Conservation (phyloP, 306 rosid species). For the Cucurbita moschata region DNA sequence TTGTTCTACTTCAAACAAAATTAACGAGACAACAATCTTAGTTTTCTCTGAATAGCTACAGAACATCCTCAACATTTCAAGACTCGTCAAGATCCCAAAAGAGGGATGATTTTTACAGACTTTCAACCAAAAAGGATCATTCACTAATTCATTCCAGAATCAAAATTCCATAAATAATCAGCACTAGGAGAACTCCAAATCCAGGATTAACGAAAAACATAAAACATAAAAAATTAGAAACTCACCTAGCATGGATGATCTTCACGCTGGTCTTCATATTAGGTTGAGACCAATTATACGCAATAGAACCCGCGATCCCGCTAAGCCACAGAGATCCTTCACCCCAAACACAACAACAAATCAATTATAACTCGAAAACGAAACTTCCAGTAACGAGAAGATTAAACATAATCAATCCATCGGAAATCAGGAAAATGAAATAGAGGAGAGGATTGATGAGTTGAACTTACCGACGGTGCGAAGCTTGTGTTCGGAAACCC, state of each 20-base stretch:
- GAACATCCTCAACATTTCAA: background rate
- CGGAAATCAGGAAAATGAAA: background rate
- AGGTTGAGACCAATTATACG: conserved; percentile 93
- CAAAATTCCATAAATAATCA: background rate
- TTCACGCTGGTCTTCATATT: conserved; percentile 84
- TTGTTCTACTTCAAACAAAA: background rate
- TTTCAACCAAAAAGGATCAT: background rate
- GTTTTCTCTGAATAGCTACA: background rate
- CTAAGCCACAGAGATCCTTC: conserved; percentile 79
- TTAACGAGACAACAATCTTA: background rate
- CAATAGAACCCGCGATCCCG: conserved; percentile 77
- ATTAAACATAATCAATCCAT: background rate
- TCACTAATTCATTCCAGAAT: background rate
- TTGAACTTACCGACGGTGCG: conserved; percentile 62
- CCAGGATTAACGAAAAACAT: background rate
- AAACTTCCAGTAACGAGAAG: background rate
- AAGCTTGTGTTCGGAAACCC: conserved; percentile 82
- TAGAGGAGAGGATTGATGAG: background rate
- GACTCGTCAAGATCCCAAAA: background rate
- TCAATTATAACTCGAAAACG: background rate
- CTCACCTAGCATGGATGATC: conserved; percentile 84
- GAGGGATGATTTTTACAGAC: background rate
- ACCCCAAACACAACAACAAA: conserved; percentile 3
- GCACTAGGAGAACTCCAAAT: background rate
- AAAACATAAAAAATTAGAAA: background rate